These are phyloP conservation scores for Phlyctochytrium planicorne DNA, from an alignment of 192 early-diverging fungal genomes.

Conservation along the genomic window DNA sequence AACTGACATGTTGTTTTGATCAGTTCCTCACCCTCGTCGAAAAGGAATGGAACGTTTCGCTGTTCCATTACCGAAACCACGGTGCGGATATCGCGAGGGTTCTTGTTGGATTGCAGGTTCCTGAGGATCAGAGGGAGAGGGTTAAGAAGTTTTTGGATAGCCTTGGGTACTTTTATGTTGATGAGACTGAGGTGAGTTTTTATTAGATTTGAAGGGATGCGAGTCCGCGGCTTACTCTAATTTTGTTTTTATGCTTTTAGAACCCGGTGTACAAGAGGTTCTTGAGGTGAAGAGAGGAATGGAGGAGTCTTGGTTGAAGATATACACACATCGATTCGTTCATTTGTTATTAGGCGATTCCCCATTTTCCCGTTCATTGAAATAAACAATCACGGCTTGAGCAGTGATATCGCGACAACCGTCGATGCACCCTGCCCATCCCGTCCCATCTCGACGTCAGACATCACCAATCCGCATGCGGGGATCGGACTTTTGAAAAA, in stretches of 20 bases:
- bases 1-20: too few species aligned
- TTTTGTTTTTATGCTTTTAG: conserved; percentile 22
- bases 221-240: neutral
- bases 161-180: conserved; percentile 12
- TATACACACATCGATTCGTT: too few species aligned
- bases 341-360: too few species aligned
- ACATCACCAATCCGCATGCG: too few species aligned
- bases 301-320: too few species aligned
- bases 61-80: conserved; percentile 55
- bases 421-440: too few species aligned
- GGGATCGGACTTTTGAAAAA: too few species aligned
- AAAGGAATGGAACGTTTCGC: conserved; percentile 43
- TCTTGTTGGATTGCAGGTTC: conserved; percentile 47
- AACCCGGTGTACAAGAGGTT: conserved; percentile 82
- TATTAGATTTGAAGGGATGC: neutral
- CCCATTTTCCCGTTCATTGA: too few species aligned
- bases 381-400: too few species aligned
- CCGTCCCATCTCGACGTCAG: too few species aligned
- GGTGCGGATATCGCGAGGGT: conserved; percentile 43
- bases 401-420: too few species aligned
- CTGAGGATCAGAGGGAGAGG: neutral
- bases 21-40: conserved; percentile 14
- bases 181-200: conserved; percentile 41
- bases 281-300: conserved; percentile 11
- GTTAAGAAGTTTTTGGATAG: conserved; percentile 12